Conservation (phyloP, 345 rosid genomes). For the Populus davidiana region DNA sequence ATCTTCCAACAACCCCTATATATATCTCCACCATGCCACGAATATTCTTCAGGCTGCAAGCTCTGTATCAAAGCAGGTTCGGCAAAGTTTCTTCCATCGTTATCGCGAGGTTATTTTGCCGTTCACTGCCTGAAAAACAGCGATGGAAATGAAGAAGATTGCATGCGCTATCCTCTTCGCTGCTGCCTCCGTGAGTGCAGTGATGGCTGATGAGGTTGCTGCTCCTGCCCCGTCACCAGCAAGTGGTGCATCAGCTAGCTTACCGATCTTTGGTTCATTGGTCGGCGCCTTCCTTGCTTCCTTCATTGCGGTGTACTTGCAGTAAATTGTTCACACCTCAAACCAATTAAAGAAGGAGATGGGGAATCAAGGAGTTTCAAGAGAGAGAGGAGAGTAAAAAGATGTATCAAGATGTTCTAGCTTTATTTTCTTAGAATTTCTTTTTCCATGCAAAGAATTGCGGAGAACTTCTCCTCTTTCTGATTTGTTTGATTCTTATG, state of each 20-base stretch:
- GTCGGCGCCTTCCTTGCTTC: conserved; percentile 40
- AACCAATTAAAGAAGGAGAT: not conserved
- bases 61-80: conserved; percentile 13
- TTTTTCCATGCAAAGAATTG: not conserved
- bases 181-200: conserved; percentile 50
- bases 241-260: conserved; percentile 21
- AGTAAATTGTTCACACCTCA: not conserved
- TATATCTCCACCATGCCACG: not conserved
- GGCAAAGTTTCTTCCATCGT: not conserved
- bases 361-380: not conserved
- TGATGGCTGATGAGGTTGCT: conserved; percentile 43
- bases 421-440: not conserved
- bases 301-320: conserved; percentile 29
- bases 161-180: conserved; percentile 48
- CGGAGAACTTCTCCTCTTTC: not conserved
- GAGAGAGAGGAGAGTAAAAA: not conserved
- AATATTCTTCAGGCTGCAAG: conserved; percentile 12
- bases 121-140: not conserved
- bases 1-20: not conserved
- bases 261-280: conserved; percentile 33
- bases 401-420: not conserved
- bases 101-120: not conserved
- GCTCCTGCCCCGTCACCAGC: conserved; percentile 33
- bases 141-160: conserved; percentile 63
- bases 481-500: not conserved